phyloP scores from a whole-genome alignment of 129 eudicot species.

The Scalesia atractyloides region DNA sequence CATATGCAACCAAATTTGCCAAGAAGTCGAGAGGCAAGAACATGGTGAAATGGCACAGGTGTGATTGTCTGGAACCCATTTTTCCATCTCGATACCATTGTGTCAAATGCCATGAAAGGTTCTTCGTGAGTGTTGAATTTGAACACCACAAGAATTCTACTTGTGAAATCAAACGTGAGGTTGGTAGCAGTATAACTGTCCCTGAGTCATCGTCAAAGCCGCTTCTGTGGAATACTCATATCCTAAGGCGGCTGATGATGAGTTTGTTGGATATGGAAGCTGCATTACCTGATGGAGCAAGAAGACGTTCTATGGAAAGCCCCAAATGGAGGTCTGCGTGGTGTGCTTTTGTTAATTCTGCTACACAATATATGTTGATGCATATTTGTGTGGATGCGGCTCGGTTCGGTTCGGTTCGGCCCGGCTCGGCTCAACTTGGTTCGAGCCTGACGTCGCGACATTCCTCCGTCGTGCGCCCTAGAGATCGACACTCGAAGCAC shows the following conservation, averaged over 20 bases:
- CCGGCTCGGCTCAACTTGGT: no score
- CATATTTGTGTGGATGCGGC: no score
- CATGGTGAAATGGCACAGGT: slow-evolving; percentile 27
- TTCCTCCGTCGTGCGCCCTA: no score
- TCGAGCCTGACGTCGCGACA: no score
- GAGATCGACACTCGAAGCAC: no score
- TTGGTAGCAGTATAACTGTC: not conserved
- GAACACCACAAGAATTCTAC: not conserved
- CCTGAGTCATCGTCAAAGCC: not conserved
- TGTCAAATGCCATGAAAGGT: not conserved
- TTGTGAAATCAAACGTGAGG: not conserved
- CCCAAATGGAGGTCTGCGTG: slow-evolving; percentile 28
- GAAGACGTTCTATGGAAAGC: slow-evolving; percentile 2
- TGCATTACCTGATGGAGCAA: slow-evolving; percentile 44
- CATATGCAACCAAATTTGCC: slow-evolving; percentile 7
- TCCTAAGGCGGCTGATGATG: slow-evolving; percentile 6
- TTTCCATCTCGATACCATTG: slow-evolving; percentile 53
- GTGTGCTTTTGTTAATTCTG: slow-evolving; percentile 34
- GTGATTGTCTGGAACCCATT: slow-evolving; percentile 52
- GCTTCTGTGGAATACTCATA: not conserved
- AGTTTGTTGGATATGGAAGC: slow-evolving; percentile 55
- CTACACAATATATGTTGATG: slow-evolving; percentile 2
- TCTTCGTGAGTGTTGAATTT: no score
- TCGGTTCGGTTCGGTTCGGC: no score
- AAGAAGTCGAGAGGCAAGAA: slow-evolving; percentile 22